These are phyloP conservation scores for Hygrocybe coccinea DNA, from an alignment of 768 basidiomycete genomes.

Conservation along the genomic window DNA sequence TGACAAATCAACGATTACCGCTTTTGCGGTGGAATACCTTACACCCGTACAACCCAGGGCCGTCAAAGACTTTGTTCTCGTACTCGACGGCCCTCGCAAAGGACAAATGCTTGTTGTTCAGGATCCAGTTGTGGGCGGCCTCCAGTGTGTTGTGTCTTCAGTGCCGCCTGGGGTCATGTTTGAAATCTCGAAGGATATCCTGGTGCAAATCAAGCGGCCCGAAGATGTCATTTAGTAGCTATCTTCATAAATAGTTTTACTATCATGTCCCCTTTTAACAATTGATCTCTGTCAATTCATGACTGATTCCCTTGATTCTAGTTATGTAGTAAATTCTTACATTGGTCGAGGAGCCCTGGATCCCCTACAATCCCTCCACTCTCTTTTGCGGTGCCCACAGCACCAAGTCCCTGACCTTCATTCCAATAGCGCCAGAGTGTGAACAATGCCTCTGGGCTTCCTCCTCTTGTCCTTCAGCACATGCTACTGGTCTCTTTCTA, in stretches of 20 bases:
- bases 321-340: too few relatives aligned
- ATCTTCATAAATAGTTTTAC: neutral
- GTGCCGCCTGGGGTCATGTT: conserved; percentile 20
- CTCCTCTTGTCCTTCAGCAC: too few relatives aligned
- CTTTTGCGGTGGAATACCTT: conserved; percentile 39
- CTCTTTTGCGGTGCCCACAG: too few relatives aligned
- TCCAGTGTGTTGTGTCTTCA: conserved; percentile 1
- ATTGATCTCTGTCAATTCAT: neutral
- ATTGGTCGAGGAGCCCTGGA: too few relatives aligned
- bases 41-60: conserved; percentile 35
- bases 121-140: neutral
- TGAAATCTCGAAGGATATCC: conserved; percentile 31
- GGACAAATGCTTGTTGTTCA: conserved; percentile 43
- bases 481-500: too few relatives aligned
- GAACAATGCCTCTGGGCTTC: too few relatives aligned
- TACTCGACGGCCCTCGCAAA: conserved; percentile 40
- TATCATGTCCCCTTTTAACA: neutral
- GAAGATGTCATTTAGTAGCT: neutral
- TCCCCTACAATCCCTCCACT: too few relatives aligned
- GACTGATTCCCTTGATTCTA: too few relatives aligned
- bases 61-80: conserved; percentile 46
- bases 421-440: too few relatives aligned
- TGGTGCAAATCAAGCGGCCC: conserved; percentile 31
- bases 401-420: too few relatives aligned
- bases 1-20: conserved; percentile 23